phyloP scores from a whole-genome alignment of 164 flowering plant genomes.

The Piper betle region DNA sequence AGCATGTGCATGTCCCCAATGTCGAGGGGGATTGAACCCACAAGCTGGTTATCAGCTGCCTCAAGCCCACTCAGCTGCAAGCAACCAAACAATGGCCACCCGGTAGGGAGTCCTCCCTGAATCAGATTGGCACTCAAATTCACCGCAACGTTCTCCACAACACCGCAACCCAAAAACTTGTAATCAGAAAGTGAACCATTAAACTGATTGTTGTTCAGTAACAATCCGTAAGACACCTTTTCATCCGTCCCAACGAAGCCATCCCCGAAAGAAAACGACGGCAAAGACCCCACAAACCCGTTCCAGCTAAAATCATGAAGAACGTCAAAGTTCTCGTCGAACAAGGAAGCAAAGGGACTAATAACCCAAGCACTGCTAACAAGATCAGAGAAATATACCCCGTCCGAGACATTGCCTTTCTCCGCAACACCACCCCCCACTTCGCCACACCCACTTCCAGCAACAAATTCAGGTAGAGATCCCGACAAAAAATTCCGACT shows the following conservation, averaged over 20 bases:
- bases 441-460: slow-evolving; percentile 19
- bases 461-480: slow-evolving; percentile 22
- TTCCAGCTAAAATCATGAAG: slow-evolving; percentile 62
- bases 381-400: slow-evolving; percentile 7
- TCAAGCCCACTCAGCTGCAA: slow-evolving; percentile 26
- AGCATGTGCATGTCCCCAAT: slow-evolving; percentile 32
- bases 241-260: slow-evolving; percentile 10
- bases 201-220: slow-evolving; percentile 41
- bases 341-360: slow-evolving; percentile 1
- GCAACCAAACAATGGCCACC: slow-evolving; percentile 23
- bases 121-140: slow-evolving; percentile 44
- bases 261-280: slow-evolving; percentile 28
- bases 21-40: slow-evolving; percentile 28
- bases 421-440: slow-evolving; percentile 10
- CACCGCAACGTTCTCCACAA: slow-evolving; percentile 24
- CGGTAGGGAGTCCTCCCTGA: slow-evolving; percentile 21
- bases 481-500: slow-evolving; percentile 48
- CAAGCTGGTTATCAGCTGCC: slow-evolving; percentile 49
- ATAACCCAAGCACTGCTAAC: slow-evolving; percentile 15
- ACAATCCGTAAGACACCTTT: slow-evolving; percentile 24
- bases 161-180: slow-evolving; percentile 28
- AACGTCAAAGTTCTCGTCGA: slow-evolving; percentile 10
- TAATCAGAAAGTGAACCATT: slow-evolving; percentile 30
- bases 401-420: slow-evolving; percentile 15
- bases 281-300: slow-evolving; percentile 31